phyloP scores from a whole-genome alignment of 2,329 filamentous ascomycete species.

The Plectosphaerella cucumerina region DNA sequence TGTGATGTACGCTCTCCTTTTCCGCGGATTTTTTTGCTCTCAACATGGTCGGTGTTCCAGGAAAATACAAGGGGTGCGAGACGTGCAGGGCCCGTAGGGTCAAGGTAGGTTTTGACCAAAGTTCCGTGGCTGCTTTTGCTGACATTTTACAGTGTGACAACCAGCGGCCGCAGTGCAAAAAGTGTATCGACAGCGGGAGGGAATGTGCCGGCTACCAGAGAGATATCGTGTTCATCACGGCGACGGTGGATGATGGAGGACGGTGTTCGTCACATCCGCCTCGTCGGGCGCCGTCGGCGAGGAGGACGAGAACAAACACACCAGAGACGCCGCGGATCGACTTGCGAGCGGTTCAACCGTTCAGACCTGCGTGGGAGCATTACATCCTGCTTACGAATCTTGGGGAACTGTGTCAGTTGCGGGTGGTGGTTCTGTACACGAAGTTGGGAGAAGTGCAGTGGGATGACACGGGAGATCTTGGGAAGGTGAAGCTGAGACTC shows the following conservation, averaged over 20 bases:
- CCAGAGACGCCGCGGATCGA: slow-evolving; percentile 20
- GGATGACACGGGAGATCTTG: background rate
- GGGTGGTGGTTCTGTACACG: slow-evolving; percentile 42
- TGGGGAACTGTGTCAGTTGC: slow-evolving; percentile 19
- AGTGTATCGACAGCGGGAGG: slow-evolving; percentile 53
- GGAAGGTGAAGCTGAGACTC: background rate
- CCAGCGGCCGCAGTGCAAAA: slow-evolving; percentile 54
- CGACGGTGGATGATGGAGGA: slow-evolving; percentile 49
- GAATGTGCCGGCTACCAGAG: slow-evolving; percentile 59
- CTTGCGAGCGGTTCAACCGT: slow-evolving; percentile 32
- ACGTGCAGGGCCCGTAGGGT: slow-evolving; percentile 56
- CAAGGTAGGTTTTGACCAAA: slow-evolving; percentile 38
- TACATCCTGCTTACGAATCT: slow-evolving; percentile 34
- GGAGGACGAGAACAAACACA: slow-evolving; percentile 17
- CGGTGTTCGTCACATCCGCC: slow-evolving; percentile 54
- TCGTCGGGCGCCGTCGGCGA: slow-evolving; percentile 33
- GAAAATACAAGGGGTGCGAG: slow-evolving; percentile 62
- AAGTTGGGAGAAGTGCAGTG: slow-evolving; percentile 20
- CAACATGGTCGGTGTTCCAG: slow-evolving; percentile 57
- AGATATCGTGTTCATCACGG: slow-evolving; percentile 60
- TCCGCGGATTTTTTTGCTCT: background rate
- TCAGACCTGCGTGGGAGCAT: slow-evolving; percentile 48
- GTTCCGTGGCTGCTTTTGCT: background rate
- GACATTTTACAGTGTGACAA: slow-evolving; percentile 51
- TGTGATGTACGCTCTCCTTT: too few relatives aligned